Base-by-base conservation (phyloP, 148 eudicot genomes). In the Chenopodium quinoa region DNA sequence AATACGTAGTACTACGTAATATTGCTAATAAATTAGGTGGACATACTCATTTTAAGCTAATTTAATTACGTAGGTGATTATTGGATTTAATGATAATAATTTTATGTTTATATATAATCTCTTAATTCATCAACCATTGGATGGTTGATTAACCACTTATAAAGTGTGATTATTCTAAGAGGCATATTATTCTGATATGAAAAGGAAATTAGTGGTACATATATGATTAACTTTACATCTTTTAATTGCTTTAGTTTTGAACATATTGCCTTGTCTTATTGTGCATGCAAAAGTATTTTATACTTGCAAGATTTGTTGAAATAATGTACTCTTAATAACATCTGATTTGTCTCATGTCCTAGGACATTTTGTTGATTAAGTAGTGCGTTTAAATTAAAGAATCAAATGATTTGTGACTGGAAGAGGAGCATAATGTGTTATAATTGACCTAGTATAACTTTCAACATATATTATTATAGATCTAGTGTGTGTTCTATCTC, bases 181-280 rank as follows among this genome's bases (percentile, higher is more conserved):
- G 29, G 75, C 54, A 72, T 72, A 72, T 72, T 20, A 72, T 72
- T 20, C 56, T 22, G 54, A 22, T 72, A 7, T 72, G 75, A 72
- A 72, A 72, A 72, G 29, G 54, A 72, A 72, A 72, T 72, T n/a
- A 72, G 75, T 72, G 29, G 56, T 46, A 71, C 50, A 20, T 31
- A 4, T 10, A 2, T 56, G 22, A 69, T 71, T 71, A 37, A 40
- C 74, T 71, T 71, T 37, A 71, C 66, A 62, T 9, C 22, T 34
- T 71, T 17, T 6, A 17, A 34, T 3, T 40, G 27, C 23, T 34
- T 71, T 71, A 40, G 48, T 71, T 71, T 71, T 37, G 50, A 71
- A 37, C 74, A 27, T 71, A 71, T 32, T 34, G 12, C 16, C 17
- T 69, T 69, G 20, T 69, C 72, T 17, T 71, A 7, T 71, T 37